Percentiles rank a stretch among this genome's conserved stretches.
These are phyloP conservation scores for Lipomyces sp. DNA, from an alignment of 805 yeast genomes.

Conservation along the genomic window DNA sequence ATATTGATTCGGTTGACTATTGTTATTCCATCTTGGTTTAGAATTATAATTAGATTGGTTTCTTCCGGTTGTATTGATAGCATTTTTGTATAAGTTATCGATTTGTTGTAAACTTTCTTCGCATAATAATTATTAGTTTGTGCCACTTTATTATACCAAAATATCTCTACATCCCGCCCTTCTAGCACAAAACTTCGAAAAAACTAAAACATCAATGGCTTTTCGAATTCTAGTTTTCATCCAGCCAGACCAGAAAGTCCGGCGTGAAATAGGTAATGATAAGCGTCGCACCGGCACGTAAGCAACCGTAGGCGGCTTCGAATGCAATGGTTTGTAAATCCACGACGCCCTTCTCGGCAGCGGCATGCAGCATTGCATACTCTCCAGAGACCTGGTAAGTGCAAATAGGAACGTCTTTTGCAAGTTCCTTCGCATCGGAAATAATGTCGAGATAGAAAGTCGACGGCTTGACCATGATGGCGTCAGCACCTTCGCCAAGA, in stretches of 20 bases:
- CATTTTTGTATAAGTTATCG: too few species aligned
- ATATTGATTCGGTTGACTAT: too few species aligned
- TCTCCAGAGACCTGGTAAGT: slow-evolving; percentile 98
- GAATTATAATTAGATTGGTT: too few species aligned
- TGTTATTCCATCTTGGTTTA: too few species aligned
- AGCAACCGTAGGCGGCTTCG: slow-evolving; percentile 85
- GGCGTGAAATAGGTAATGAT: slow-evolving; percentile 93
- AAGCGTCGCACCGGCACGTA: slow-evolving; percentile 93
- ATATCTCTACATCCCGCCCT: too few species aligned
- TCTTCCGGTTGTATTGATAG: too few species aligned
- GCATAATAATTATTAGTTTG: too few species aligned
- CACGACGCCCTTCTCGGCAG: slow-evolving; percentile 90
- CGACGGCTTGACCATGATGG: slow-evolving; percentile 91
- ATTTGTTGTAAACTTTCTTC: too few species aligned
- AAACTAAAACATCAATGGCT: too few species aligned
- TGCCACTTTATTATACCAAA: too few species aligned
- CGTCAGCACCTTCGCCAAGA: slow-evolving; percentile 90
- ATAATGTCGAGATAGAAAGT: slow-evolving; percentile 91
- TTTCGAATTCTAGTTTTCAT: slow-evolving; percentile 37
- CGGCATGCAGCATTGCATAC: slow-evolving; percentile 96
- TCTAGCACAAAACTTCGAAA: too few species aligned
- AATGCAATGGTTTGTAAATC: slow-evolving; percentile 74
- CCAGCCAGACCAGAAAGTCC: slow-evolving; percentile 90
- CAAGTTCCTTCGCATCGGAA: slow-evolving; percentile 78
- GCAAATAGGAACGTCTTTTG: slow-evolving; percentile 82